phyloP scores from a whole-genome alignment of 495 filamentous ascomycete species.

The Neurospora sp. region DNA sequence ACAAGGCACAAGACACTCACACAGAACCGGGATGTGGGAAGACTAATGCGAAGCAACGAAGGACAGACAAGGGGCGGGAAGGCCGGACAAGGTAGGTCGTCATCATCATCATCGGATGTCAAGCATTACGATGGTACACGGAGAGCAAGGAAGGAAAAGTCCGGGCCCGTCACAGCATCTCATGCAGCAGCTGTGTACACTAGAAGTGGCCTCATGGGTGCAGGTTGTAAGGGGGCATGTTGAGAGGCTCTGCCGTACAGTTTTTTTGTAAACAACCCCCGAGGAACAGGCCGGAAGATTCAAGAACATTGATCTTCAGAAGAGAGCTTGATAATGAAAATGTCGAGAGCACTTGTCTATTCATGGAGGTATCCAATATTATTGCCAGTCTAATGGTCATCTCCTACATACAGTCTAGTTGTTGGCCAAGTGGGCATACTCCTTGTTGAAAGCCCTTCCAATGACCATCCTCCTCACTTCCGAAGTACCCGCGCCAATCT shows the following conservation, averaged over 20 bases:
- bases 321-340: neutral
- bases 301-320: neutral
- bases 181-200: neutral
- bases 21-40: neutral
- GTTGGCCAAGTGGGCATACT: conserved; percentile 48
- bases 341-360: neutral
- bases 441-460: conserved; percentile 86
- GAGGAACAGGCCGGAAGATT: neutral
- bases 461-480: conserved; percentile 93
- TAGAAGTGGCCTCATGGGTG: neutral
- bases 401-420: neutral
- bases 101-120: neutral
- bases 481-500: conserved; percentile 94
- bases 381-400: neutral
- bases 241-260: neutral
- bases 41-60: neutral
- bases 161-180: neutral
- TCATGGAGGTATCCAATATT: neutral
- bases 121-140: neutral
- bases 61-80: neutral
- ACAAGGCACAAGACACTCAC: neutral
- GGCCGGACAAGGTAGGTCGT: neutral
- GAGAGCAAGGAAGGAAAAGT: neutral
- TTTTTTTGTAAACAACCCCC: neutral
- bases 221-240: neutral